Evolutionary conservation across 2,329 filamentous ascomycete species (phyloP).

Genomic region (Ophiostoma perfectum): DNA sequence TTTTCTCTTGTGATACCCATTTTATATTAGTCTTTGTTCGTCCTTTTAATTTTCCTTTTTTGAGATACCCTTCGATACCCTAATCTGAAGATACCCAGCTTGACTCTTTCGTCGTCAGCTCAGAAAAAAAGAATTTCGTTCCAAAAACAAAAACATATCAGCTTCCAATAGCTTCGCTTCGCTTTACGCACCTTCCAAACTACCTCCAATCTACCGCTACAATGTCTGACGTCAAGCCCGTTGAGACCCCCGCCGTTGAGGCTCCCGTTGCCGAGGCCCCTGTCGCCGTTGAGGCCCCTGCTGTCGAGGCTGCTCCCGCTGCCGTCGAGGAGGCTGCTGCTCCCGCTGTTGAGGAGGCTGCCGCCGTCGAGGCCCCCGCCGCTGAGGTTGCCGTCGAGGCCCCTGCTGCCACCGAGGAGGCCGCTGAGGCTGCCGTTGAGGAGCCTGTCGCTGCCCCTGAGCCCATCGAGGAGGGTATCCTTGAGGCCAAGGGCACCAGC

Average conservation of each 20-base stretch:
- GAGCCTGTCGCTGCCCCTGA: conserved; percentile 41
- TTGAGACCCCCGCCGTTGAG: conserved; percentile 28
- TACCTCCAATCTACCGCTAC: conserved; percentile 3
- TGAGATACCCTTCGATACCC: conserved; percentile 27
- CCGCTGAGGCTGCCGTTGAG: conserved; percentile 39
- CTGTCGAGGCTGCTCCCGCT: conserved; percentile 34
- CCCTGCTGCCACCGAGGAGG: conserved; percentile 34
- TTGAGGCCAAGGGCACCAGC: conserved; percentile 84
- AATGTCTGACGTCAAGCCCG: conserved; percentile 34
- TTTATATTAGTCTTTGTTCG: conserved; percentile 26
- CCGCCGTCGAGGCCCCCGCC: conserved; percentile 39
- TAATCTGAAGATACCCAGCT: conserved; percentile 25
- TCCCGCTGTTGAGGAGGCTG: conserved; percentile 38
- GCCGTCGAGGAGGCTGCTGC: conserved; percentile 35
- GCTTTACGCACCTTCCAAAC: neutral
- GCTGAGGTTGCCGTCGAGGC: conserved; percentile 36
- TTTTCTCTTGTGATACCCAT: conserved; percentile 35
- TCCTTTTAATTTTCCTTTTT: conserved; percentile 34
- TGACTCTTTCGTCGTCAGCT: conserved; percentile 7
- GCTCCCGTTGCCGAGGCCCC: conserved; percentile 35
- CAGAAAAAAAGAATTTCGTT: neutral
- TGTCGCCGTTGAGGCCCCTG: conserved; percentile 36
- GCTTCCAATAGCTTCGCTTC: neutral
- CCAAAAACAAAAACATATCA: conserved; percentile 9
- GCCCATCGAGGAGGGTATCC: conserved; percentile 67